A percentile compares a stretch with the other conserved stretches of the same genome.
Conservation (phyloP, 805 yeast genomes). For the Teunomyces tritomae region DNA sequence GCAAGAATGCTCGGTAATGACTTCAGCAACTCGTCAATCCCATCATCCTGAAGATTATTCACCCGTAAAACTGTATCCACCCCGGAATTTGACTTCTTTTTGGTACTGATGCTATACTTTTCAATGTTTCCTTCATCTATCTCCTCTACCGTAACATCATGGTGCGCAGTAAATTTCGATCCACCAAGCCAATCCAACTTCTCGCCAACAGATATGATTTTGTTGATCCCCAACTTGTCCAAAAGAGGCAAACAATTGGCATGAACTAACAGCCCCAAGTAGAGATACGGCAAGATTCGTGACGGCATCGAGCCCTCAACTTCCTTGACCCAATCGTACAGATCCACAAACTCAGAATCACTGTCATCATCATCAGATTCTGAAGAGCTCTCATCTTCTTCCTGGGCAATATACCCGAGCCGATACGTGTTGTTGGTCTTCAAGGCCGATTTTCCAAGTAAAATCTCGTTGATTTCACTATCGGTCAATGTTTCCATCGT, state of each 20-base stretch:
- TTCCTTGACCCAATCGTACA: conserved; percentile 36
- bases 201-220: conserved; percentile 87
- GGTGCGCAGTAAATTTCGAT: conserved; percentile 22
- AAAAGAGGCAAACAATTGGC: conserved; percentile 71
- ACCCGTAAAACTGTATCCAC: conserved; percentile 58
- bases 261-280: conserved; percentile 79
- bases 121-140: conserved; percentile 33
- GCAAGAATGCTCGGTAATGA: conserved; percentile 62
- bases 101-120: conserved; percentile 24
- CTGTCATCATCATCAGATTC: conserved; percentile 12
- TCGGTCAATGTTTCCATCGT: conserved; percentile 26
- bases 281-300: conserved; percentile 74
- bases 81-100: conserved; percentile 10
- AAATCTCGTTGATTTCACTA: conserved; percentile 33
- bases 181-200: conserved; percentile 58
- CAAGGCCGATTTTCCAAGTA: conserved; percentile 20
- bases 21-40: conserved; percentile 70
- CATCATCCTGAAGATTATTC: conserved; percentile 83
- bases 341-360: conserved; percentile 9
- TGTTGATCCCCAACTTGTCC: conserved; percentile 60
- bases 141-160: conserved; percentile 21
- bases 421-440: conserved; percentile 2
- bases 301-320: conserved; percentile 78
- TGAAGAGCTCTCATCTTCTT: conserved; percentile 12
- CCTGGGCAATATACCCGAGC: conserved; percentile 29